Base-by-base conservation (phyloP, 2,329 filamentous ascomycete genomes). In the Gaeumannomyces sp. region DNA sequence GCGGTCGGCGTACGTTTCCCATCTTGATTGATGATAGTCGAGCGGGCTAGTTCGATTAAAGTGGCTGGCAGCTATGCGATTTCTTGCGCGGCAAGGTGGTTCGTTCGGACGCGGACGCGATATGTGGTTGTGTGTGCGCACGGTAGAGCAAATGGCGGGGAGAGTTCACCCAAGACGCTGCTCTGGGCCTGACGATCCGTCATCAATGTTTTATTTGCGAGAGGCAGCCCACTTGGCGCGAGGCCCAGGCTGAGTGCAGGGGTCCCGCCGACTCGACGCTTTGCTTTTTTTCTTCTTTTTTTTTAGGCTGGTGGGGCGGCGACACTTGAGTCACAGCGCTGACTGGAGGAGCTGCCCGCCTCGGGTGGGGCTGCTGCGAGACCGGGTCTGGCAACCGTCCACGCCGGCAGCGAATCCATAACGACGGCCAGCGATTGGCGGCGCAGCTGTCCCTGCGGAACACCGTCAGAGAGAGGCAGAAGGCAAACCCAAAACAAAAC, bases 1-100 rank as follows among this genome's bases (percentile, higher is more conserved):
- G 45, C 29, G 45, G 38, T 16, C 28, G n/a, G 61, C 62, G 25
- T 64, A 64, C 62, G 57, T 64, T 64, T 22, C 62, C 62, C 62
- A 64, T 64, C 59, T 60, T 64, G n/a, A 14, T 22, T 13, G 4
- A 22, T 33, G 35, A 29, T 27, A 27, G 56, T 27, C 56, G n/a
- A 27, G 56, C 57, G 22, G 25, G 29, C 14, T 57, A 19, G 28
- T 22, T 27, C 38, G 45, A 11, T 56, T 14, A 28, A 56, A 53
- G 25, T 29, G 27, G 29, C 10, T 29, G n/a, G 25, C n/a, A 2
- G 38, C 29, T 22, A 31, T 5, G 19, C 27, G 4, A 22, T n/a
- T 7, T 53, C 1, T 11, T 16, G 45, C 19, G 29, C 27, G 61
- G 19, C 1, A 33, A 31, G 58, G 25, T 35, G 28, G 6, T n/a